Base-by-base conservation (phyloP, 1,284 basidiomycete species). In the Golubevia sp. region DNA sequence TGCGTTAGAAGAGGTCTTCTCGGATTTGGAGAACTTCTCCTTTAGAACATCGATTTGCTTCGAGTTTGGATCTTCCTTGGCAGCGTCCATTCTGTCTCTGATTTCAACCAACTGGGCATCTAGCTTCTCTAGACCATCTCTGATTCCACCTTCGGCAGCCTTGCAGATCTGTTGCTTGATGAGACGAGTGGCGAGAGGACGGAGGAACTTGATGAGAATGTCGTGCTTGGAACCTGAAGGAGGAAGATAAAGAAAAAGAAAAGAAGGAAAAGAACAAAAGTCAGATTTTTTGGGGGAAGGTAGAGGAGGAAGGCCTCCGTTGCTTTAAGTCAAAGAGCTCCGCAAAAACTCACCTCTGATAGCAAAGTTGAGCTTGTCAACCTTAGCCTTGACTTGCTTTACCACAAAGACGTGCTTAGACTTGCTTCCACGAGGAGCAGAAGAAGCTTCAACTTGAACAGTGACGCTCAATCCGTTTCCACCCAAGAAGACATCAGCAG, bases 401-500 rank as follows among this genome's bases (percentile, higher is more conserved):
- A 79, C 77, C 5, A 58, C 63, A 52, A 76, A 79, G 56, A 79
- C 68, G 68, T 77, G 62, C 49, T 63, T 67, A 55, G 61, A 61
- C 61, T 71, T 69, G 56, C 55, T 58, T 53, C 71, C 70, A 3
- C 44, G 49, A 48, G 70, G 67, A 44, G 66, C 63, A 44, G 67
- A 71, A 53, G 58, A 61, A 27, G 76, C 71, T 66, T 79, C 75
- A 63, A 79, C 68, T 55, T 73, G 67, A 49, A 76, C 66, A 4
- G 69, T 72, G 50, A 77, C 70, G 44, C 87, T 90, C 51, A 93
- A 83, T 2, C 92, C 92, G 59, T 89, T 85, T 23, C 95, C 94
- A 34, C 92, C 91, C 56, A 98, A 86, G 61, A 94, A 83, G 8
- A 98, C 90, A 82, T 98, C 96, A 21, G 94, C 94, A 30, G 96